Evolutionary conservation across 163 green algal genomes (phyloP), one percentile per base, ranked within the genome.

Genomic region (Chloromonas sp.): DNA sequence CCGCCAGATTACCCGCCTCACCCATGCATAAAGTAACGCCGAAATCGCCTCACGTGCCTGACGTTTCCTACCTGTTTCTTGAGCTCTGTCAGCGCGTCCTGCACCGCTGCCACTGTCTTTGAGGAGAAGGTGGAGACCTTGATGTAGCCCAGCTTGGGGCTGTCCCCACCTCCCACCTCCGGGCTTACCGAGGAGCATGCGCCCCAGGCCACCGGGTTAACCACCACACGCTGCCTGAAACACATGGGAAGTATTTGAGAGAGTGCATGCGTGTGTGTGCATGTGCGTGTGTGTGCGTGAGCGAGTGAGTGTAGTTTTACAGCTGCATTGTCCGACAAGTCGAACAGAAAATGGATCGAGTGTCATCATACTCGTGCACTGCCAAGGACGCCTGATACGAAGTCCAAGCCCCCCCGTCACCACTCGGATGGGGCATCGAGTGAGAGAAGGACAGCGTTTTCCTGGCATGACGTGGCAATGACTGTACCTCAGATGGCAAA

Each of bases 111-210:
- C 1, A 89, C 84, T 0, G 95, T 97, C 82, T 97, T 94, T 78
- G 92, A 76, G 60, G 74, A 86, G 92, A 99, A 99, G 58, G 93
- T 97, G 58, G 95, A 89, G 3, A 99, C 88, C 0, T 94, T 91
- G 77, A 99, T 94, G 87, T 98, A 98, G 14, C 94, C 96, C n/a
- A 98, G 81, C 81, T 78, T 82, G 57, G 61, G 61, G 62, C 13
- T 13, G n/a, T n/a, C 2, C 60, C 15, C 14, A 74, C 5, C 11
- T 5, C 5, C 66, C 66, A 11, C 66, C 66, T 5, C 66, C 66
- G 66, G 66, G 66, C 66, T 74, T 5, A 74, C 66, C 11, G 58
- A 79, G 58, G 82, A 60, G 70, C 82, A 84, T 3, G 70, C 82
- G 70, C 36, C 82, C 2, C 74, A 84, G 0, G 70, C 70, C n/a